phyloP scores from a whole-genome alignment of 129 eudicot species.

The Silybum marianum region DNA sequence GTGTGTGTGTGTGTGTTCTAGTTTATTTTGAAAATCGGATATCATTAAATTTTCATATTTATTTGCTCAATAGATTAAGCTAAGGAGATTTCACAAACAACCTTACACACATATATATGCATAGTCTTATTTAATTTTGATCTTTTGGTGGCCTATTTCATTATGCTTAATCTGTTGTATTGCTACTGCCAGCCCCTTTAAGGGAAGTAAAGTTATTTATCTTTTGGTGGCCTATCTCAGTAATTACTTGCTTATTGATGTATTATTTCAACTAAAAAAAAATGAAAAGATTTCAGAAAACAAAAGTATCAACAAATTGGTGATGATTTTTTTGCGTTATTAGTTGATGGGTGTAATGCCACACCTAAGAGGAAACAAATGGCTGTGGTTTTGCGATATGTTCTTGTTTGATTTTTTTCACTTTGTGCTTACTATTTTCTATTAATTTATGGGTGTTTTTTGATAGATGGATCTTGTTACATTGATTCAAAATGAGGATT shows the following conservation, averaged over 20 bases:
- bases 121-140: neutral
- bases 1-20: neutral
- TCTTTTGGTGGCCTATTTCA: neutral
- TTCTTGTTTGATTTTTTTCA: too few relatives aligned
- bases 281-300: neutral
- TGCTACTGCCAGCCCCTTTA: neutral
- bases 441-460: too few relatives aligned
- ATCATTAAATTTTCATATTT: neutral
- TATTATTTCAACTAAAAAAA: neutral
- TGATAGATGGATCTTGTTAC: too few relatives aligned
- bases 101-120: neutral
- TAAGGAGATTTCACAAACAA: neutral
- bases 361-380: slow-evolving; percentile 7
- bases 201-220: neutral
- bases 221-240: neutral
- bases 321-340: neutral
- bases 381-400: slow-evolving; percentile 23
- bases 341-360: slow-evolving; percentile 15
- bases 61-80: too few relatives aligned
- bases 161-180: neutral
- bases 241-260: neutral
- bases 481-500: too few relatives aligned
- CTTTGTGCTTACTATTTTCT: too few relatives aligned
- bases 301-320: neutral
- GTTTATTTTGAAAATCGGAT: neutral